phyloP scores from a whole-genome alignment of 2,329 filamentous ascomycete species.

The Mycosphaerella sp. region DNA sequence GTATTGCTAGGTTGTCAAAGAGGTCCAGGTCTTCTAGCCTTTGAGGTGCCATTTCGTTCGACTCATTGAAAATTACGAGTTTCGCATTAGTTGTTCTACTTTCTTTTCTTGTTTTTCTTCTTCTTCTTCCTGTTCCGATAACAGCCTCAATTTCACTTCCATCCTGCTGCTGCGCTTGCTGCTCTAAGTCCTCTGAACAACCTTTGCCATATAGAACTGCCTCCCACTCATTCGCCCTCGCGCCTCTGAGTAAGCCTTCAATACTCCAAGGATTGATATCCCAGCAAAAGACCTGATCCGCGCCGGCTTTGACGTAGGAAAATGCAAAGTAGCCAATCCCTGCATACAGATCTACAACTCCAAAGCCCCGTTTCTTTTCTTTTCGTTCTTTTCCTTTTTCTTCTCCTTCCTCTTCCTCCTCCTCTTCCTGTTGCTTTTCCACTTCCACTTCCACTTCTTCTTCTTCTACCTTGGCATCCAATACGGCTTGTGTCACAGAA shows the following conservation, averaged over 20 bases:
- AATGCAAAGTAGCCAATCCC: slow-evolving; percentile 95
- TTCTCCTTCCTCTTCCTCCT: no score
- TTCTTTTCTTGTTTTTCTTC: not conserved
- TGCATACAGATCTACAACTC: slow-evolving; percentile 72
- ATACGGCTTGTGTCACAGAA: slow-evolving; percentile 27
- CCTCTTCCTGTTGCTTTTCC: no score
- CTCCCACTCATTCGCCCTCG: slow-evolving; percentile 38
- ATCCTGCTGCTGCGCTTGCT: slow-evolving; percentile 2
- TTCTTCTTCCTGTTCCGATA: no score
- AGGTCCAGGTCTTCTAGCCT: slow-evolving; percentile 19
- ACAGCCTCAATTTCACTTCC: slow-evolving; percentile 10
- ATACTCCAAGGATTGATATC: slow-evolving; percentile 64
- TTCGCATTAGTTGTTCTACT: slow-evolving; percentile 14
- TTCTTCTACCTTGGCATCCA: slow-evolving; percentile 25
- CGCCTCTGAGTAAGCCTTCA: slow-evolving; percentile 41
- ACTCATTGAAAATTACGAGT: slow-evolving; percentile 39
- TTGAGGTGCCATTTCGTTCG: slow-evolving; percentile 35
- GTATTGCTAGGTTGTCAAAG: slow-evolving; percentile 35
- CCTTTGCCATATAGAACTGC: not conserved
- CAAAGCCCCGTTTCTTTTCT: slow-evolving; percentile 23
- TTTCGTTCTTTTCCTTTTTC: no score
- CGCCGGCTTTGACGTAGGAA: slow-evolving; percentile 66
- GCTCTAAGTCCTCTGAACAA: no score
- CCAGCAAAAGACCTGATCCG: slow-evolving; percentile 70
- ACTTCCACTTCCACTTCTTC: no score